phyloP scores from a whole-genome alignment of 495 filamentous ascomycete genomes.

The Neurospora discreta region DNA sequence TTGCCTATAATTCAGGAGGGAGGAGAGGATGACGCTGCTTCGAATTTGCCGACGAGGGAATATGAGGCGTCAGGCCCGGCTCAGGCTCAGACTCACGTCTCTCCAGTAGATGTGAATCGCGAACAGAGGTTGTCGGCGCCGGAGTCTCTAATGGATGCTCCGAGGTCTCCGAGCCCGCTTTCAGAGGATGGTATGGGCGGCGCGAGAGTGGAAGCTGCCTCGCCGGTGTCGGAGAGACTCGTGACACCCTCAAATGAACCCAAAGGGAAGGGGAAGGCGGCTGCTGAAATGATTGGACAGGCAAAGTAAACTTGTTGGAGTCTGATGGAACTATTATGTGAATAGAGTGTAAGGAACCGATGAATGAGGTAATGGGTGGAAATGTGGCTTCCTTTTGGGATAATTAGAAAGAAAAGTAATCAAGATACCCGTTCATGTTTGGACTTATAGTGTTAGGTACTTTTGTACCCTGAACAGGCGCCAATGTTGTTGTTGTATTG shows the following conservation, averaged over 20 bases:
- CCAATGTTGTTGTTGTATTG: no score
- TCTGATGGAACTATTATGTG: no score
- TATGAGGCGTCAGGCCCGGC: background rate
- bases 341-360: background rate
- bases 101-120: background rate
- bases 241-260: background rate
- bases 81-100: background rate
- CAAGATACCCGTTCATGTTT: background rate
- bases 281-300: background rate
- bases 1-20: background rate
- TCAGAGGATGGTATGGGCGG: background rate
- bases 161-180: background rate
- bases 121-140: background rate
- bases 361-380: background rate
- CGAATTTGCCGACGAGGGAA: background rate
- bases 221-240: background rate
- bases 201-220: background rate
- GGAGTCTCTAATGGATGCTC: background rate
- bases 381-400: no score
- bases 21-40: background rate
- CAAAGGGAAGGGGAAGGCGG: background rate
- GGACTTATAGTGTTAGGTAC: background rate
- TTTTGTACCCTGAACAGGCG: background rate
- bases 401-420: background rate
- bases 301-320: background rate